phyloP scores from a whole-genome alignment of 176 grass and related monocot genomes.

The Eragrostis nindensis region DNA sequence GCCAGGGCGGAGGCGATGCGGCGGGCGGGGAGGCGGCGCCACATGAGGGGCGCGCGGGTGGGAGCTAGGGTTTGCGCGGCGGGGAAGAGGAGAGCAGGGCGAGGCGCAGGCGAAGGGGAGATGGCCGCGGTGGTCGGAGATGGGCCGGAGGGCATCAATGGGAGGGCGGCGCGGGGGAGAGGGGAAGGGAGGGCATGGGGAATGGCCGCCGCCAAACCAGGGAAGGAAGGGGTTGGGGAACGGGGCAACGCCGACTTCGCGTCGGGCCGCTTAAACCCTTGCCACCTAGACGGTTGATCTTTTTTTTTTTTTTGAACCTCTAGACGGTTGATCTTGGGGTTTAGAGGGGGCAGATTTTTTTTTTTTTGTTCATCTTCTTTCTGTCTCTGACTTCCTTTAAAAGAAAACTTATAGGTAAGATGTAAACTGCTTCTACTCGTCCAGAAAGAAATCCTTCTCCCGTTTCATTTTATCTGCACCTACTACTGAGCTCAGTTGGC shows the following conservation, averaged over 20 bases:
- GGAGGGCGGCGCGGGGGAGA: neutral
- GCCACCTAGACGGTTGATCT: conserved; percentile 9
- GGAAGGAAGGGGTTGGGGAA: neutral
- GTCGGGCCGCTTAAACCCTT: conserved; percentile 32
- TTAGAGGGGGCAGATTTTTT: conserved; percentile 20
- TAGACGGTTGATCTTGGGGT: conserved; percentile 8
- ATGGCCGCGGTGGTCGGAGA: conserved; percentile 27
- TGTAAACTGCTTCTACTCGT: too few relatives aligned
- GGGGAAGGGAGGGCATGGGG: neutral
- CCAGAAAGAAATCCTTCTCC: too few relatives aligned
- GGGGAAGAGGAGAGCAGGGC: neutral
- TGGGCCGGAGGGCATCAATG: conserved; percentile 39
- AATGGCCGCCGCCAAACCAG: conserved; percentile 14
- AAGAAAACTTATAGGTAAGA: too few relatives aligned
- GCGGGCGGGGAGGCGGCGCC: conserved; percentile 41
- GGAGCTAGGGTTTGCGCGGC: conserved; percentile 19
- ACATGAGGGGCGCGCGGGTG: conserved; percentile 30
- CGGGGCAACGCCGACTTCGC: neutral
- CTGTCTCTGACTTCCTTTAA: too few relatives aligned
- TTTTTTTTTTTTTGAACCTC: neutral
- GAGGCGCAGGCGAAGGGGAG: neutral
- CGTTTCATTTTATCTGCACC: too few relatives aligned
- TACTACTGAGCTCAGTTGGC: too few relatives aligned
- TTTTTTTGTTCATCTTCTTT: neutral
- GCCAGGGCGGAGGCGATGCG: conserved; percentile 35